Percentiles rank a stretch among this genome's conserved stretches.
phyloP scores from a whole-genome alignment of 2,329 filamentous ascomycete genomes.

The Nothophaeocryptopus gaeumannii region DNA sequence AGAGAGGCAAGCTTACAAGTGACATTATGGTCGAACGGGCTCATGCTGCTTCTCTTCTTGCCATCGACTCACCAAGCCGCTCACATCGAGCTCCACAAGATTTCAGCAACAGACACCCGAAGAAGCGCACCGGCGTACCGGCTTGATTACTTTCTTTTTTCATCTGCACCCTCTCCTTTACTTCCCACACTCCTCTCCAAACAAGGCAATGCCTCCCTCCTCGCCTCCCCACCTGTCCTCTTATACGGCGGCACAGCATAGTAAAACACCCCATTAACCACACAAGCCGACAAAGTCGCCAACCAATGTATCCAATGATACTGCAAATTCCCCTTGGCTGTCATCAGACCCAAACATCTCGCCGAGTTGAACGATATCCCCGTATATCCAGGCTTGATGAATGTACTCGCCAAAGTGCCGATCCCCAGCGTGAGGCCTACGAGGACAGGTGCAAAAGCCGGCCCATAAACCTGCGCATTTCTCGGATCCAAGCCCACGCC shows the following conservation, averaged over 20 bases:
- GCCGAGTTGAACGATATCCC: constrained; percentile 37
- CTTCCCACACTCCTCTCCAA: constrained; percentile 2
- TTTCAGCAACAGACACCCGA: too few relatives aligned
- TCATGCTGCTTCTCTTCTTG: too few relatives aligned
- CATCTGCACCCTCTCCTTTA: too few relatives aligned
- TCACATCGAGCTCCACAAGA: too few relatives aligned
- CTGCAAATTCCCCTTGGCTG: constrained; percentile 31
- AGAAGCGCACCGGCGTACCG: too few relatives aligned
- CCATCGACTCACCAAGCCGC: too few relatives aligned
- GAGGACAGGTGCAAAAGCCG: constrained; percentile 49
- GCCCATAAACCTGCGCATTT: constrained; percentile 50
- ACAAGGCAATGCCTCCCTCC: constrained; percentile 2
- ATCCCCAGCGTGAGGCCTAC: constrained; percentile 41
- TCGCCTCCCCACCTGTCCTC: constrained; percentile 1
- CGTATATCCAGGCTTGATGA: constrained; percentile 35
- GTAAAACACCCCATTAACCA: constrained; percentile 36
- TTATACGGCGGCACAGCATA: constrained; percentile 25
- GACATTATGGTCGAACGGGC: too few relatives aligned
- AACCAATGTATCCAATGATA: constrained; percentile 38
- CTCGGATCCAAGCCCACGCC: constrained; percentile 55
- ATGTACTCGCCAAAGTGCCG: constrained; percentile 29
- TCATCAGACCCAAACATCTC: constrained; percentile 38
- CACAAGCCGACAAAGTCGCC: constrained; percentile 32
- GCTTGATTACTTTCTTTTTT: background rate
- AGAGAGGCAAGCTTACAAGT: too few relatives aligned